phyloP scores from a whole-genome alignment of 768 basidiomycete species.

The Hypsizygus marmoreus region DNA sequence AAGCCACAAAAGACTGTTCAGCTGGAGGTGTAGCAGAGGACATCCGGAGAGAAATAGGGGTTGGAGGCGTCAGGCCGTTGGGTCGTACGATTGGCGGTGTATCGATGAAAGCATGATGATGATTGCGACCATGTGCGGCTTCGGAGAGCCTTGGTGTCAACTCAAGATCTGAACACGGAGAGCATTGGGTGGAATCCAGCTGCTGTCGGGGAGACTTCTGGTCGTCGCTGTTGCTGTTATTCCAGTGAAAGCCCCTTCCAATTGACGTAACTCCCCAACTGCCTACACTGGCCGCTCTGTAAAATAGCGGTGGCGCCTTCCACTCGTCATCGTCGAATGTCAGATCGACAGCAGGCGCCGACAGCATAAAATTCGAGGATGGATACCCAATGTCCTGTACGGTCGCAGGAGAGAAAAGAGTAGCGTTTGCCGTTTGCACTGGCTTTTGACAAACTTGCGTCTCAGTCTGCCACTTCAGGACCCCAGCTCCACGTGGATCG shows the following conservation, averaged over 20 bases:
- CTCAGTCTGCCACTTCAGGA: too few relatives aligned
- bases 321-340: slow-evolving; percentile 74
- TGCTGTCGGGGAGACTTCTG: slow-evolving; percentile 18
- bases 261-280: slow-evolving; percentile 88
- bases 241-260: slow-evolving; percentile 82
- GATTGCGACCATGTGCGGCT: slow-evolving; percentile 37
- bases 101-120: slow-evolving; percentile 34
- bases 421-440: too few relatives aligned
- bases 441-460: too few relatives aligned
- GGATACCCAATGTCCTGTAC: not conserved
- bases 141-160: slow-evolving; percentile 17
- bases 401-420: not conserved
- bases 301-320: slow-evolving; percentile 56
- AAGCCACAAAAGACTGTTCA: slow-evolving; percentile 30
- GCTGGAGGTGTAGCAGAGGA: slow-evolving; percentile 29
- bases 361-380: slow-evolving; percentile 49
- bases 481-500: too few relatives aligned
- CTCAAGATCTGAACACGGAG: slow-evolving; percentile 19
- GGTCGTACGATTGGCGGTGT: slow-evolving; percentile 30
- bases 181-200: slow-evolving; percentile 17
- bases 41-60: slow-evolving; percentile 25
- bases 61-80: slow-evolving; percentile 19
- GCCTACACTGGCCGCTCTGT: slow-evolving; percentile 66
- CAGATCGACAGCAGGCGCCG: slow-evolving; percentile 59
- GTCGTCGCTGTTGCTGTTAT: slow-evolving; percentile 40